These are phyloP conservation scores for Magnaporthiopsis incrustans DNA, from an alignment of 2,329 filamentous ascomycete genomes.

Conservation along the genomic window DNA sequence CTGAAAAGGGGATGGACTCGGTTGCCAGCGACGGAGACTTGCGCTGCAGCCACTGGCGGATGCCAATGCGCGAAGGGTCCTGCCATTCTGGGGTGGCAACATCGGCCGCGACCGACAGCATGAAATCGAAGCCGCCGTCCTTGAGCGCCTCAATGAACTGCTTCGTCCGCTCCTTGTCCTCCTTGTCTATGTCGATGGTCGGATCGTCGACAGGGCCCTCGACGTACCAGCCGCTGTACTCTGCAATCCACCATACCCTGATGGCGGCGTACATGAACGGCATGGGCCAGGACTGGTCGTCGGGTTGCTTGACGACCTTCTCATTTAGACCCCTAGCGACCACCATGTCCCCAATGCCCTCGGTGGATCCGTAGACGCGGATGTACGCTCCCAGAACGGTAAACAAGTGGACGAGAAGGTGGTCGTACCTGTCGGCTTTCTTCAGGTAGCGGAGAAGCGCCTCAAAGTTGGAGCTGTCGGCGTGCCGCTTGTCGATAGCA, in stretches of 20 bases:
- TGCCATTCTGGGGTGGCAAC: constrained; percentile 77
- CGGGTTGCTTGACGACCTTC: constrained; percentile 56
- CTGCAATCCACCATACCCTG: constrained; percentile 79
- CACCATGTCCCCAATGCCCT: constrained; percentile 57
- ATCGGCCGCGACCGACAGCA: constrained; percentile 77
- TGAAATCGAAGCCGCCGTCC: constrained; percentile 87
- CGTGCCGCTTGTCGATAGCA: constrained; percentile 68
- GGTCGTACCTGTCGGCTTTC: constrained; percentile 69
- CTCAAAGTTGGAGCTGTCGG: constrained; percentile 63
- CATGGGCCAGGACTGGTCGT: constrained; percentile 63
- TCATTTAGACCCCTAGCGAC: constrained; percentile 65
- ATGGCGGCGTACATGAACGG: constrained; percentile 72
- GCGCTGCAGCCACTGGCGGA: constrained; percentile 75
- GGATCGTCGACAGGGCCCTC: constrained; percentile 41
- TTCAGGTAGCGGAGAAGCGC: constrained; percentile 61
- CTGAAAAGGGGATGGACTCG: constrained; percentile 61
- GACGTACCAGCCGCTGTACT: constrained; percentile 83
- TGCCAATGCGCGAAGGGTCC: constrained; percentile 73
- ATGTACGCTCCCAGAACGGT: constrained; percentile 73
- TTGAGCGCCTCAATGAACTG: constrained; percentile 70
- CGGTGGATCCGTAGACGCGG: constrained; percentile 68
- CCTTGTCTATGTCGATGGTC: constrained; percentile 58
- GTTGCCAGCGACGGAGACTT: constrained; percentile 63
- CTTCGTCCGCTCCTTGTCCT: constrained; percentile 63
- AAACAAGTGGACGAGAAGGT: constrained; percentile 66